These are phyloP conservation scores for Eragrostis tef DNA, from an alignment of 202 grass and related monocot species.

Conservation along the genomic window DNA sequence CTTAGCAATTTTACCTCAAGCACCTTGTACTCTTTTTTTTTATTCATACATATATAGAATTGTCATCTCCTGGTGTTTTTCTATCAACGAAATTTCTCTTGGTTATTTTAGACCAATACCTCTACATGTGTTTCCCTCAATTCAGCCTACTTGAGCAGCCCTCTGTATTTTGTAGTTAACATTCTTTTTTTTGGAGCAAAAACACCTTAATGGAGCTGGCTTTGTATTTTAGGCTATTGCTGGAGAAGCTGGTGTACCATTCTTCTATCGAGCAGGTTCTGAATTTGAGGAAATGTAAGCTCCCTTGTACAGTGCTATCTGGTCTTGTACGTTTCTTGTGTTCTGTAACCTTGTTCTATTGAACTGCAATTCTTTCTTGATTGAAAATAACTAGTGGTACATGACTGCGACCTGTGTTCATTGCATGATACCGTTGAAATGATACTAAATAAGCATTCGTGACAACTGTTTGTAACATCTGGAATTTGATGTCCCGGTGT, in stretches of 20 bases:
- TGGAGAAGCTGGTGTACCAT: slow-evolving; percentile 98
- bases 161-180: slow-evolving; percentile 9
- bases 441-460: slow-evolving; percentile 24
- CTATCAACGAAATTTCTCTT: neutral
- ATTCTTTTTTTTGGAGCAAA: too few species aligned
- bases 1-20: slow-evolving; percentile 3
- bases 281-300: slow-evolving; percentile 99
- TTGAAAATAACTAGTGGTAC: neutral
- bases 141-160: neutral
- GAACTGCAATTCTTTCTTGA: neutral
- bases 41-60: slow-evolving; percentile 8
- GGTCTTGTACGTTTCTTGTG: slow-evolving; percentile 13
- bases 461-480: slow-evolving; percentile 28
- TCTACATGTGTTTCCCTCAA: neutral
- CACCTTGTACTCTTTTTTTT: neutral
- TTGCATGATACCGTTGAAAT: slow-evolving; percentile 18
- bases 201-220: slow-evolving; percentile 37
- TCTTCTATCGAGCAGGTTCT: slow-evolving; percentile 99
- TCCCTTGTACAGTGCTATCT: slow-evolving; percentile 27
- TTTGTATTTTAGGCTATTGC: slow-evolving; percentile 85
- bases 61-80: slow-evolving; percentile 26
- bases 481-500: slow-evolving; percentile 10
- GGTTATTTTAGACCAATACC: neutral
- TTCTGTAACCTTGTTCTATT: slow-evolving; percentile 27
- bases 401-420: slow-evolving; percentile 16